phyloP scores from a whole-genome alignment of 163 green algal genomes.

The Volvox carteri region DNA sequence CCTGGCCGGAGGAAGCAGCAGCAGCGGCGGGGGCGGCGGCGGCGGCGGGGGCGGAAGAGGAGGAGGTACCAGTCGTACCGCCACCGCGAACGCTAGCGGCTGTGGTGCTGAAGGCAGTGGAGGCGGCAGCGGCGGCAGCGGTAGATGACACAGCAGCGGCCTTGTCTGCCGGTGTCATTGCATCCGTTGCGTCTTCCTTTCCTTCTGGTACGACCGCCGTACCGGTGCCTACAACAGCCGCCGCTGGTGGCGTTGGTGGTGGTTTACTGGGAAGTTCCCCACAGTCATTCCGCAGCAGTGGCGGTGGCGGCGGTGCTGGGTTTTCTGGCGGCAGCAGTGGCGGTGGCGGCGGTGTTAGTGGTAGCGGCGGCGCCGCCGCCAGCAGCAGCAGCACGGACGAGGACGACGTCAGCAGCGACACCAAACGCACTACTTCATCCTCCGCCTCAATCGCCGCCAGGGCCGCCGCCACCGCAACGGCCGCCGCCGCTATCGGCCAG shows the following conservation, averaged over 20 bases:
- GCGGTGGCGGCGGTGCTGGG: background rate
- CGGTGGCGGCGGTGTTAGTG: background rate
- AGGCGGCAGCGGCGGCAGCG: too few relatives aligned
- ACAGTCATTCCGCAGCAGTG: background rate
- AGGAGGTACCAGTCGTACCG: background rate
- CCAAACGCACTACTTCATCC: too few relatives aligned
- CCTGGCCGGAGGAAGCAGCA: background rate
- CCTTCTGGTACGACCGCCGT: too few relatives aligned
- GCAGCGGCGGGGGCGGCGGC: conserved; percentile 8
- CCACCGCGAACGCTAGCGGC: background rate
- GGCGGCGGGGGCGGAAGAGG: conserved; percentile 5
- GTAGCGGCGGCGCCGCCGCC: background rate
- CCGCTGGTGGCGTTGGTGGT: too few relatives aligned
- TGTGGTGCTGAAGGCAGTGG: background rate
- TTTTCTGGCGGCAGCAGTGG: background rate
- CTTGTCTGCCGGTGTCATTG: background rate
- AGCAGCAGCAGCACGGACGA: background rate
- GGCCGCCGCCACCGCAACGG: too few relatives aligned
- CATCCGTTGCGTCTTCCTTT: too few relatives aligned
- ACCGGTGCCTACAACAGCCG: too few relatives aligned
- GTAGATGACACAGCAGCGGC: too few relatives aligned
- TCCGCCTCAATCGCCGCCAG: too few relatives aligned
- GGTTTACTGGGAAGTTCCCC: too few relatives aligned
- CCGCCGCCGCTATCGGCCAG: too few relatives aligned
- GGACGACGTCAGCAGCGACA: background rate